A percentile compares a stretch with the other conserved stretches of the same genome.
These are phyloP conservation scores for Penicillium lividum DNA, from an alignment of 495 filamentous ascomycete species.

Conservation along the genomic window DNA sequence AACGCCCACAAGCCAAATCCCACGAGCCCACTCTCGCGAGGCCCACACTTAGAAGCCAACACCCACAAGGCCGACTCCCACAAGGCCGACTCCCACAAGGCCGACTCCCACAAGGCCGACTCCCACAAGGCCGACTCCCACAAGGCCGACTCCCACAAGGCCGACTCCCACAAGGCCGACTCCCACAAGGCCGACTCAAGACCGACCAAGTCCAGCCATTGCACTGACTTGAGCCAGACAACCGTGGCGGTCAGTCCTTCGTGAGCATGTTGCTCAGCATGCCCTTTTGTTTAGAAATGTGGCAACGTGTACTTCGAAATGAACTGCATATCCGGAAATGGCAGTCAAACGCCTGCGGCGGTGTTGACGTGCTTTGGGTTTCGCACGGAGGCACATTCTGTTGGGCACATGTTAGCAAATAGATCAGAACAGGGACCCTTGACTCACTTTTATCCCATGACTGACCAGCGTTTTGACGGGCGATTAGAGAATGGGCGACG, in stretches of 20 bases:
- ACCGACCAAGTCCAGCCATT: neutral
- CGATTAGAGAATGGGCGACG: neutral
- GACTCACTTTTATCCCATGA: slow-evolving; percentile 4
- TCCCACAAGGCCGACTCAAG: neutral
- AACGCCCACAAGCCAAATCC: too few species aligned
- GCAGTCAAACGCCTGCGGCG: neutral
- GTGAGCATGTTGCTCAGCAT: neutral
- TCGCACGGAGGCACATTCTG: neutral
- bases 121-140: neutral
- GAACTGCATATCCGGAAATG: neutral
- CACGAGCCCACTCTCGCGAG: too few species aligned
- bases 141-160: neutral
- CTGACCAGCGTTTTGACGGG: slow-evolving; percentile 1
- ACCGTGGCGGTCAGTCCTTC: neutral
- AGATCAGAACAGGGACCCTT: neutral
- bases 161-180: neutral
- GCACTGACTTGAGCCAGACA: slow-evolving; percentile 3
- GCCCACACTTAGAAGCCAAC: too few species aligned
- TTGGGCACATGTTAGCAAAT: neutral
- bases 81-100: too few species aligned
- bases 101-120: neutral
- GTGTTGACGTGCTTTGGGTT: neutral
- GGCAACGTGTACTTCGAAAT: neutral
- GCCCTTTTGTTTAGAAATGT: neutral
- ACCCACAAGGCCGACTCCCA: too few species aligned